A percentile compares a stretch with the other conserved stretches of the same genome.
Conservation (phyloP, 2,329 filamentous ascomycete genomes). For the Fusarium pseudograminearum region DNA sequence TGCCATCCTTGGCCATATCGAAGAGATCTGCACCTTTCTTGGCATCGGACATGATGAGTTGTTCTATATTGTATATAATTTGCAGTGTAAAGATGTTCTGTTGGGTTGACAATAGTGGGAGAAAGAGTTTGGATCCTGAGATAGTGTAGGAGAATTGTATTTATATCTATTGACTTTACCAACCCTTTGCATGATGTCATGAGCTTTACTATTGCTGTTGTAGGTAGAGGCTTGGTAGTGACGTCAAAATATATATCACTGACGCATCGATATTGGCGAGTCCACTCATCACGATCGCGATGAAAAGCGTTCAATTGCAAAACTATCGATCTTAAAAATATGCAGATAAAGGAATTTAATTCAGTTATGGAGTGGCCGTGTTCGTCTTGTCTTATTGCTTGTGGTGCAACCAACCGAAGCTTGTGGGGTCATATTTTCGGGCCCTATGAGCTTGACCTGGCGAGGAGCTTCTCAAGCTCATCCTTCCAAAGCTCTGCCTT, state of each 20-base stretch:
- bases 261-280: slow-evolving; percentile 27
- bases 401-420: neutral
- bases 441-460: neutral
- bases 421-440: neutral
- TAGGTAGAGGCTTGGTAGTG: neutral
- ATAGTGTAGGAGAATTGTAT: neutral
- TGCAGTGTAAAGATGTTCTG: fast-evolving
- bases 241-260: slow-evolving; percentile 25
- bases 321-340: neutral
- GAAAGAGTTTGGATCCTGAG: fast-evolving
- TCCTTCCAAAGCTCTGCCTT: slow-evolving; percentile 28
- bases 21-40: slow-evolving; percentile 35
- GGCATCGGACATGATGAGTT: slow-evolving; percentile 9
- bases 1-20: slow-evolving; percentile 35
- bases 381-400: neutral
- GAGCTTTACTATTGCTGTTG: neutral
- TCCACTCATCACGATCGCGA: neutral
- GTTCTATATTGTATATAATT: fast-evolving
- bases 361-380: neutral
- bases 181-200: slow-evolving; percentile 29
- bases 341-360: fast-evolving
- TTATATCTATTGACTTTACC: slow-evolving; percentile 4
- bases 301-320: fast-evolving
- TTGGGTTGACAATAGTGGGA: too few relatives aligned
- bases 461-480: slow-evolving; percentile 12